Conservation (phyloP, 148 eudicot species). For the Suaeda aralocaspica region DNA sequence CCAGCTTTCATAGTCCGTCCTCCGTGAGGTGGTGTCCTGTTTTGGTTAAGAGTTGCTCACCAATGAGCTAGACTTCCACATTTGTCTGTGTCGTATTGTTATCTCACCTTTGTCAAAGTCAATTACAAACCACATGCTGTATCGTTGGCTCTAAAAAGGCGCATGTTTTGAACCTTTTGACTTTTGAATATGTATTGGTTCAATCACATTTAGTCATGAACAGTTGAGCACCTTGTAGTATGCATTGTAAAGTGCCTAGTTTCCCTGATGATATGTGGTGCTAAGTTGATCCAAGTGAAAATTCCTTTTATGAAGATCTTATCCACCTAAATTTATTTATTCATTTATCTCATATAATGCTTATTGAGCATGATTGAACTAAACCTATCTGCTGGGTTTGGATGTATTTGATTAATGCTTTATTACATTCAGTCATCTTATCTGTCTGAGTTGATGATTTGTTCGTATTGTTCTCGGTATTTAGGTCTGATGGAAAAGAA, state of each 20-base stretch:
- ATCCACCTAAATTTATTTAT: too few relatives aligned
- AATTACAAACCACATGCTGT: neutral
- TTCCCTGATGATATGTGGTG: neutral
- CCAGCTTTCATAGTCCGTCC: neutral
- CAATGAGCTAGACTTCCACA: constrained; percentile 9
- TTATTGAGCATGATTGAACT: neutral
- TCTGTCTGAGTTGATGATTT: neutral
- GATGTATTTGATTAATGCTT: neutral
- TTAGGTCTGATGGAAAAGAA: constrained; percentile 84
- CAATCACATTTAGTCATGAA: neutral
- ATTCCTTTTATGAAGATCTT: neutral
- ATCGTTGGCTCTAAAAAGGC: neutral
- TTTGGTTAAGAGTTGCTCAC: neutral
- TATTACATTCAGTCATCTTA: neutral
- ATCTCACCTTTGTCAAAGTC: neutral
- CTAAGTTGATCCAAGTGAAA: neutral
- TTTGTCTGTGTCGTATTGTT: neutral
- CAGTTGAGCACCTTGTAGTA: neutral
- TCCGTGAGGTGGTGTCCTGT: neutral
- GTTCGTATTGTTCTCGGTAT: constrained; percentile 14
- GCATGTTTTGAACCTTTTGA: neutral
- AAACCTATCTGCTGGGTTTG: neutral
- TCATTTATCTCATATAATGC: neutral
- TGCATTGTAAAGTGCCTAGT: neutral
- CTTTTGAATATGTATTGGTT: neutral